Percentiles rank a stretch among this genome's conserved stretches.
Conservation (phyloP, 305 asterid species). For the Fraxinus xanthoxyloides region DNA sequence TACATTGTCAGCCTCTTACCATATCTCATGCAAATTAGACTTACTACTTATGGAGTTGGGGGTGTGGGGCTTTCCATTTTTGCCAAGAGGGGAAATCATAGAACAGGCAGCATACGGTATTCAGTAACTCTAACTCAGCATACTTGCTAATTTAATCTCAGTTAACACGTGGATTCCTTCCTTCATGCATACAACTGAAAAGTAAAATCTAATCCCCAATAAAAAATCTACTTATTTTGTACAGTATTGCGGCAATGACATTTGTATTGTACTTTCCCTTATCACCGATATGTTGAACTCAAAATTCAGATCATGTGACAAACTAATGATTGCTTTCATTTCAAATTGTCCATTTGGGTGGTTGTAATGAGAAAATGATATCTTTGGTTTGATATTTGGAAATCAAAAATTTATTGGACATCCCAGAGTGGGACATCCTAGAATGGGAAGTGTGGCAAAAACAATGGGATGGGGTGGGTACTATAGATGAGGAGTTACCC, state of each 20-base stretch:
- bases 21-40: slow-evolving; percentile 1
- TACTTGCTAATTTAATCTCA: not conserved
- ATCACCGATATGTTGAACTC: not conserved
- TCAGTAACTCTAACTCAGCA: not conserved
- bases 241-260: not conserved
- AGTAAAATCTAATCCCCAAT: not conserved
- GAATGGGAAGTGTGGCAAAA: not conserved
- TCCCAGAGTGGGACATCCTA: not conserved
- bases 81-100: slow-evolving; percentile 10
- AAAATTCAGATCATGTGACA: not conserved
- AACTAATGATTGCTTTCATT: not conserved
- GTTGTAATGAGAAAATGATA: not conserved
- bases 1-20: not conserved
- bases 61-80: not conserved
- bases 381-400: not conserved
- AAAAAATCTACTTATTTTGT: not conserved
- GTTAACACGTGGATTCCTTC: not conserved
- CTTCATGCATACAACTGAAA: not conserved
- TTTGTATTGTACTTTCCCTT: not conserved
- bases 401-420: not conserved
- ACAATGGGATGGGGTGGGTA: not conserved
- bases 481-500: not conserved
- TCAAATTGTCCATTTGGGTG: not conserved
- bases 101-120: slow-evolving; percentile 11
- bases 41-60: not conserved